Percentiles rank a stretch among this genome's conserved stretches.
Conservation (phyloP, 2,329 filamentous ascomycete species). For the Celoporthe dispersa region DNA sequence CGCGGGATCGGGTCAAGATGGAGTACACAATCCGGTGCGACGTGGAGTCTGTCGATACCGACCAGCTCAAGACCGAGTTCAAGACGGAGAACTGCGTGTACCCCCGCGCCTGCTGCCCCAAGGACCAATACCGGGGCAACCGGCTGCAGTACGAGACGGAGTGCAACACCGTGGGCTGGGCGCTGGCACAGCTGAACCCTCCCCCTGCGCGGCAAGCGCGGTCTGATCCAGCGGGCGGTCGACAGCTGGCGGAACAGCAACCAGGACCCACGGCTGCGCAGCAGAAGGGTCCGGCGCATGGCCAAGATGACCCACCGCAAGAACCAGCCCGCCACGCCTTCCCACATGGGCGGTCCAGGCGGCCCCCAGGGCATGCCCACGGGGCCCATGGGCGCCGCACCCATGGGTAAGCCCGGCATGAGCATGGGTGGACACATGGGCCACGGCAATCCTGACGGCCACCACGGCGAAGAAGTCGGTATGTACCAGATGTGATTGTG, state of each 20-base stretch:
- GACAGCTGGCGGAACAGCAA: conserved; percentile 99
- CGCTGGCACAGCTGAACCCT: conserved; percentile 91
- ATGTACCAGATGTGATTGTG: conserved; percentile 98
- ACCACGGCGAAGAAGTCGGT: conserved; percentile 82
- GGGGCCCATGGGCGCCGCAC: conserved; percentile 53
- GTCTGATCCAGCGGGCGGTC: conserved; percentile 93
- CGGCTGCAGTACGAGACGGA: conserved; percentile 96
- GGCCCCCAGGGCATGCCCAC: conserved; percentile 68
- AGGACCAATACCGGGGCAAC: conserved; percentile 96
- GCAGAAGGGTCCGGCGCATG: conserved; percentile 89
- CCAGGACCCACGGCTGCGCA: conserved; percentile 88
- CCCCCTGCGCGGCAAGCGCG: conserved; percentile 87
- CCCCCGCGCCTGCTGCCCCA: conserved; percentile 89
- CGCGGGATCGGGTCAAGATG: conserved; percentile 96
- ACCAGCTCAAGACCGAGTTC: conserved; percentile 83
- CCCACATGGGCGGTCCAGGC: conserved; percentile 59
- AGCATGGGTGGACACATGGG: conserved; percentile 71
- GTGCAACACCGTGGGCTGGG: conserved; percentile 99
- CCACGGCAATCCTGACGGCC: conserved; percentile 72
- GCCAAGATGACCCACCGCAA: conserved; percentile 94
- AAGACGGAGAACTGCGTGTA: conserved; percentile 99
- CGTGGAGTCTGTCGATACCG: conserved; percentile 93
- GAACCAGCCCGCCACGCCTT: conserved; percentile 62
- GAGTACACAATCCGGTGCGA: conserved; percentile 98
- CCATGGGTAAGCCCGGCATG: conserved; percentile 70